Conservation (phyloP, 805 yeast genomes). For the Huiozyma naganishii region DNA sequence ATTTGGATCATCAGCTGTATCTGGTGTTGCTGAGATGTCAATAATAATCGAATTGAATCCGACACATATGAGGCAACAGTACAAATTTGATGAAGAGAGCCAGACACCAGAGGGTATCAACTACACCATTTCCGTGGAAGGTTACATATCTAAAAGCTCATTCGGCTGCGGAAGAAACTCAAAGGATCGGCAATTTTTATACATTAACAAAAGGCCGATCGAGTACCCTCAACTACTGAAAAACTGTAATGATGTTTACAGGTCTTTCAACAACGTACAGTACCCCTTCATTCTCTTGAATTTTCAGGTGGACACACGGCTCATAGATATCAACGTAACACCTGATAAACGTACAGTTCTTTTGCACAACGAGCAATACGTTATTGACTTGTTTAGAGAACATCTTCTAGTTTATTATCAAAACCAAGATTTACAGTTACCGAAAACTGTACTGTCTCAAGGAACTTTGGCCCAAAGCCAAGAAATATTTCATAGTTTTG, state of each 20-base stretch:
- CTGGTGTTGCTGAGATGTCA: conserved; percentile 45
- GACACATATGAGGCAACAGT: conserved; percentile 7
- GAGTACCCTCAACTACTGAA: conserved; percentile 42
- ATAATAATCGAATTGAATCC: conserved; percentile 31
- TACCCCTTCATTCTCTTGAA: conserved; percentile 60
- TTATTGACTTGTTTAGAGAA: conserved; percentile 47
- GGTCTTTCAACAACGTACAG: conserved; percentile 59
- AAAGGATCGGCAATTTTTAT: conserved; percentile 66
- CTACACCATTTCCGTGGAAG: conserved; percentile 35
- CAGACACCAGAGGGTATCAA: conserved; percentile 9
- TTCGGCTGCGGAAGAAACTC: conserved; percentile 69
- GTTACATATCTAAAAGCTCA: conserved; percentile 64
- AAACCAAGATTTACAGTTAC: conserved; percentile 25
- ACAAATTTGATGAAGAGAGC: conserved; percentile 1
- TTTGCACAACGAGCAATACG: conserved; percentile 51
- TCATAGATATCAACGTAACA: conserved; percentile 76
- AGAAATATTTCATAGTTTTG: conserved; percentile 2
- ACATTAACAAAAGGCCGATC: conserved; percentile 70
- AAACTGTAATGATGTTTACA: conserved; percentile 63
- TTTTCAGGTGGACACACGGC: conserved; percentile 39
- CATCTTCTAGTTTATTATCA: conserved; percentile 40
- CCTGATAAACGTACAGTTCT: conserved; percentile 79
- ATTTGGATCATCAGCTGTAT: conserved; percentile 57
- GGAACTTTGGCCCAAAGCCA: conserved; percentile 1
- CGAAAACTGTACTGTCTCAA: conserved; percentile 9